Base-by-base conservation (phyloP, 2,329 filamentous ascomycete species). In the Trichoderma sp. region DNA sequence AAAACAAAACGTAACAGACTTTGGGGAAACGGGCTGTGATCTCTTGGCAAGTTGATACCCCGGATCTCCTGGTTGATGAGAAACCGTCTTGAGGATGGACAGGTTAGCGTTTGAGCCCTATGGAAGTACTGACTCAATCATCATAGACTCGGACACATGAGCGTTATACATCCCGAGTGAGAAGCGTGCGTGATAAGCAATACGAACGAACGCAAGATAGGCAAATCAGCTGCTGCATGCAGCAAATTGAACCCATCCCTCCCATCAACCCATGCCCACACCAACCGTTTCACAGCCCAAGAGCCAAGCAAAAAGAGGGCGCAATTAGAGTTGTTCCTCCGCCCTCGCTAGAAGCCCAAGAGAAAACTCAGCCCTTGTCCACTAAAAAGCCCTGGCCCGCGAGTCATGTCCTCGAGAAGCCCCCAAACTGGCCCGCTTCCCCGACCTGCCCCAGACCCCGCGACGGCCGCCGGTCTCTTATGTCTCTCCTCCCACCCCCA, bases 381-480 rank as follows among this genome's bases (percentile, higher is more conserved):
- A 20, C 59, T 20, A 36, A 26, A 8, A 67, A 15, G 9, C 28
- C 39, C 28, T 47, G 39, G 30, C 23, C 30, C 57, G 57, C 66
- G 66, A 69, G 66, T 69, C 66, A 69, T 69, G 66, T 53, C 39
- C 3, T 28, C 9, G 23, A 58, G 26, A 67, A 28, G 34, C 9
- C 34, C 36, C 34, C 32, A 32, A 68, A 61, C 17, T 30, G 32
- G 55, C 57, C 66, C 66, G 66, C 66, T 69, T 62, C 66, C 66
- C 66, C 66, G 39, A 61, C n/a, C 53, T 69, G 36, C 66, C 66
- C 66, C 66, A n/a, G 66, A 69, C 66, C 57, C 66, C 66, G 57
- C 66, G 39, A 69, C 47, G 57, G 57, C 28, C n/a, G 50, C 53
- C 23, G 26, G n/a, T 17, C n/a, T 59, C 57, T 59, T 26, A 26